phyloP scores from a whole-genome alignment of 2,329 filamentous ascomycete genomes.

The Fusarium anthophilum region DNA sequence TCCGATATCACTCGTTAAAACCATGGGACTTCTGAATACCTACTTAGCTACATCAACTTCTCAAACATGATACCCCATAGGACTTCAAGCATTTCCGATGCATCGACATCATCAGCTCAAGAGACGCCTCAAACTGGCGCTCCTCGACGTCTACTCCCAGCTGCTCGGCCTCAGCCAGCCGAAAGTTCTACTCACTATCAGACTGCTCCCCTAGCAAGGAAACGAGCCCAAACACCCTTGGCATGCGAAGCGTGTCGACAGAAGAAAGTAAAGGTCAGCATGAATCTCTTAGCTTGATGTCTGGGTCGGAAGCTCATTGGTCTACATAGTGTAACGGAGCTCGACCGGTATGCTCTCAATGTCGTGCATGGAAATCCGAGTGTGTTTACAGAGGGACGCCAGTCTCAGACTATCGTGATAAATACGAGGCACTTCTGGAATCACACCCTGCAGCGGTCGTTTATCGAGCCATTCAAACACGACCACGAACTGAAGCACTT shows the following conservation, averaged over 20 bases:
- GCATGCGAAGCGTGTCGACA: conserved; percentile 5
- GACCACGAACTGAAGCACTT: neutral
- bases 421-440: neutral
- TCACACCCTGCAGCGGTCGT: neutral
- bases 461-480: neutral
- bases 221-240: neutral
- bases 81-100: neutral
- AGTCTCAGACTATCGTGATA: neutral
- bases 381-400: neutral
- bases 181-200: neutral
- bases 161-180: neutral
- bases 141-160: neutral
- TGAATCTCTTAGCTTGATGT: neutral
- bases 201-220: neutral
- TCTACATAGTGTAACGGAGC: neutral
- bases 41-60: neutral
- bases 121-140: neutral
- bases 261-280: neutral
- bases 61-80: neutral
- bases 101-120: neutral
- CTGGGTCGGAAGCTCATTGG: neutral
- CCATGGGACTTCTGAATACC: rapidly evolving
- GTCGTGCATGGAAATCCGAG: neutral
- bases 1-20: neutral
- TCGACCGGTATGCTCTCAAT: neutral